Evolutionary conservation across 2,329 filamentous ascomycete species (phyloP).

Genomic region (Colletotrichum tabaci): DNA sequence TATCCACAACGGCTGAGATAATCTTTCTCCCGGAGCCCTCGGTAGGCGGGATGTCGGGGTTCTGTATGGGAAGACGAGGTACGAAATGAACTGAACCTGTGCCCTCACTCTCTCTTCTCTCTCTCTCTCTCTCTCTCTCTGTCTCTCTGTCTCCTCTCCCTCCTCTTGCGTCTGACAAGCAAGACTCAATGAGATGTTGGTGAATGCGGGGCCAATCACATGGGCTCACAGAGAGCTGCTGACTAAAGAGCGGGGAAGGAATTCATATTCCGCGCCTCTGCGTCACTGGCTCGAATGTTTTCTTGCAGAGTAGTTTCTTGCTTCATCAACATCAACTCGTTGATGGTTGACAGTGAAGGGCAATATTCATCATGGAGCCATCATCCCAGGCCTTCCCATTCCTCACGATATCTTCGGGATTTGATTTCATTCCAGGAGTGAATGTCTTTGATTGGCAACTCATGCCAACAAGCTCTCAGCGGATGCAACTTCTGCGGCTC

Average conservation of each 20-base stretch:
- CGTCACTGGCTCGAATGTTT: conserved; percentile 27
- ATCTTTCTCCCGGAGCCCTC: not conserved
- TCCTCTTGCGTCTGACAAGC: not conserved
- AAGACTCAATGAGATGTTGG: not conserved
- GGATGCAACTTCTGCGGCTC: not conserved
- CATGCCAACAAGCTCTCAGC: too few species aligned
- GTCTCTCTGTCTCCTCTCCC: too few species aligned
- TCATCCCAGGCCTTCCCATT: not conserved
- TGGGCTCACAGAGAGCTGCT: conserved; percentile 1
- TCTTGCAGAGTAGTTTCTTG: not conserved
- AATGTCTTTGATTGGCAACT: too few species aligned
- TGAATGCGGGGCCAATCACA: conserved; percentile 27
- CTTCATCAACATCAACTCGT: not conserved
- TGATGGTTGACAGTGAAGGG: not conserved
- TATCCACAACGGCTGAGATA: conserved; percentile 4
- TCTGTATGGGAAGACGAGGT: not conserved
- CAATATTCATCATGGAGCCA: not conserved
- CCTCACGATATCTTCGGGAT: too few species aligned
- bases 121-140: too few species aligned
- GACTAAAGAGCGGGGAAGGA: conserved; percentile 28
- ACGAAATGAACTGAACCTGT: not conserved
- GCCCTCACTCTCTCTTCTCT: too few species aligned
- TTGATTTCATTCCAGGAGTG: too few species aligned
- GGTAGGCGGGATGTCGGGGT: not conserved
- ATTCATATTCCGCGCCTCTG: conserved; percentile 34